These are phyloP conservation scores for Hirsutella thompsonii DNA, from an alignment of 2,329 filamentous ascomycete genomes.

Conservation along the genomic window DNA sequence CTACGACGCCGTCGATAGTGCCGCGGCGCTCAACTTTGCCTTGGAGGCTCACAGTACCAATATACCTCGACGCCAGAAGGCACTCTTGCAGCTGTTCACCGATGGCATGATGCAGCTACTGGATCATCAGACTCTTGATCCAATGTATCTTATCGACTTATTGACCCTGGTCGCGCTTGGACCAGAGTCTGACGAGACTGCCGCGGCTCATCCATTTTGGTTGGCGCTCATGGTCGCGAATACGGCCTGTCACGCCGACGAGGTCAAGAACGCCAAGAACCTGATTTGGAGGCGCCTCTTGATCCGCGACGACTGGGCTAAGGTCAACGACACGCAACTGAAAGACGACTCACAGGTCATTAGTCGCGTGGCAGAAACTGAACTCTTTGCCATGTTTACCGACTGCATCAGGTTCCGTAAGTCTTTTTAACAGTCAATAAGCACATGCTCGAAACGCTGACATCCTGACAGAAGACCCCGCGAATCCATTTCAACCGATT, in stretches of 20 bases:
- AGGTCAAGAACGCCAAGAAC: constrained; percentile 43
- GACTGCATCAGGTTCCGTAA: constrained; percentile 54
- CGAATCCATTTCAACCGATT: constrained; percentile 30
- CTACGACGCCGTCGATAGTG: constrained; percentile 61
- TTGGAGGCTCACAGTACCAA: constrained; percentile 52
- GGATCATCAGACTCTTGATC: constrained; percentile 56
- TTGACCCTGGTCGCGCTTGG: constrained; percentile 58
- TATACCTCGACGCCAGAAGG: constrained; percentile 45
- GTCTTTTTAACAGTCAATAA: too few relatives aligned
- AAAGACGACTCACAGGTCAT: constrained; percentile 59
- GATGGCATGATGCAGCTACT: constrained; percentile 58
- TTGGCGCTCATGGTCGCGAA: constrained; percentile 53
- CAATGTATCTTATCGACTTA: constrained; percentile 54
- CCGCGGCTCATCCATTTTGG: constrained; percentile 60
- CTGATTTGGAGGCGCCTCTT: constrained; percentile 81
- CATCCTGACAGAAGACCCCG: constrained; percentile 23
- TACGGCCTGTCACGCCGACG: constrained; percentile 39
- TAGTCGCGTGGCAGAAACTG: constrained; percentile 48
- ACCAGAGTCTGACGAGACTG: constrained; percentile 34
- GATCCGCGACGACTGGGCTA: constrained; percentile 73
- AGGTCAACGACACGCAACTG: constrained; percentile 63
- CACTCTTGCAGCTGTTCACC: constrained; percentile 59
- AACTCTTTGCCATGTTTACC: constrained; percentile 54
- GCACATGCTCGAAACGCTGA: not conserved
- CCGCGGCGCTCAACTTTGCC: constrained; percentile 64